phyloP scores from a whole-genome alignment of 331 rosid genomes.

The Acacia concinna region DNA sequence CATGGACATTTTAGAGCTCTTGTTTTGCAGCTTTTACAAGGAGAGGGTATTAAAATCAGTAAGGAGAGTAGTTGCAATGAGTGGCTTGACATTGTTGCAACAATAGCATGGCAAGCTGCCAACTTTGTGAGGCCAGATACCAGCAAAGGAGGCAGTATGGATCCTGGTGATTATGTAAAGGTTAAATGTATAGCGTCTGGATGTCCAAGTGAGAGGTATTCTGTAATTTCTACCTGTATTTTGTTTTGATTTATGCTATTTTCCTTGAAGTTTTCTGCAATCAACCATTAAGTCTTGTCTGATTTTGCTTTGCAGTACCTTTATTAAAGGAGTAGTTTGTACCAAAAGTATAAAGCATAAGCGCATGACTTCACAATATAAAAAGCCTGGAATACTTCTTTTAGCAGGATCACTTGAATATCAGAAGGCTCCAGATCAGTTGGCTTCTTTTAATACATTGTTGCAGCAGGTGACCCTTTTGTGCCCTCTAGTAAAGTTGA shows the following conservation, averaged over 20 bases:
- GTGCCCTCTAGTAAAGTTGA: background rate
- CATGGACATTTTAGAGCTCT: constrained; percentile 96
- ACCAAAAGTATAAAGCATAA: constrained; percentile 96
- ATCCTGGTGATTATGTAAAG: constrained; percentile 90
- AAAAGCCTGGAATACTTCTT: constrained; percentile 73
- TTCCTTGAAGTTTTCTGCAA: constrained; percentile 4
- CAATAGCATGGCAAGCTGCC: constrained; percentile 95
- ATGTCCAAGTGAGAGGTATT: constrained; percentile 81
- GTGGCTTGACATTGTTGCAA: constrained; percentile 83
- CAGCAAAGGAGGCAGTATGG: constrained; percentile 98
- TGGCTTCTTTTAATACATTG: constrained; percentile 58
- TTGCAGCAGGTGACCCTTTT: constrained; percentile 52
- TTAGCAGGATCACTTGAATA: constrained; percentile 81
- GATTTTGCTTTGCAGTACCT: constrained; percentile 57
- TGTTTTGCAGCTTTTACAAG: constrained; percentile 83
- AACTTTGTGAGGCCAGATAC: constrained; percentile 94
- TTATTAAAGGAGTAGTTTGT: constrained; percentile 87
- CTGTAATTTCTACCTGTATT: constrained; percentile 22
- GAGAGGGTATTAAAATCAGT: constrained; percentile 65
- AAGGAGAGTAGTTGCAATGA: constrained; percentile 62
- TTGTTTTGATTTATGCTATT: background rate
- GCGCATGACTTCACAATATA: constrained; percentile 92
- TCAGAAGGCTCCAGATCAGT: constrained; percentile 59
- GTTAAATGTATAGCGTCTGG: constrained; percentile 90
- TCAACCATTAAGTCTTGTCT: constrained; percentile 26